phyloP scores from a whole-genome alignment of 1,284 basidiomycete genomes.

The Abortiporus biennis region DNA sequence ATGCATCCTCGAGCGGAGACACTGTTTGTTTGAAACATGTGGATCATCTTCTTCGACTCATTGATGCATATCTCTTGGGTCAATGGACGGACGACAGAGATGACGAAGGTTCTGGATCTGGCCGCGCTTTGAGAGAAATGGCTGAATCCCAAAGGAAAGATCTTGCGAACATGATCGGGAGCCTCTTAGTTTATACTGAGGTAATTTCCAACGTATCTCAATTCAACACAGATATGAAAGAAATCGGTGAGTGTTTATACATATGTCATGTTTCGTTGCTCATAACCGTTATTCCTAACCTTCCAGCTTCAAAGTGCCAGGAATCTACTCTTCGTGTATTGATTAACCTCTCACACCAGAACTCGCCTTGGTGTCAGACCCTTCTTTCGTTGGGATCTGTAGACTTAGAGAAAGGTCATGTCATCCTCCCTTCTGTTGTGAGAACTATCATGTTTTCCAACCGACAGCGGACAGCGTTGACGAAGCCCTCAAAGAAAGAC shows the following conservation, averaged over 20 bases:
- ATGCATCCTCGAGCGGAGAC: conserved; percentile 18
- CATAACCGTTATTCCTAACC: no score
- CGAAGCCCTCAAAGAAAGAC: conserved; percentile 6
- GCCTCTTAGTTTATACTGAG: no score
- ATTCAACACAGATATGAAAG: no score
- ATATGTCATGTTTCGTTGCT: conserved; percentile 2
- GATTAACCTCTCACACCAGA: conserved; percentile 61
- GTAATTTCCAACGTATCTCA: no score
- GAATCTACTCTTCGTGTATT: conserved; percentile 57
- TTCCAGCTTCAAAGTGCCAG: conserved; percentile 39
- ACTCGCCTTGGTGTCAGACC: conserved; percentile 44
- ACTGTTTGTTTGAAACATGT: conserved; percentile 39
- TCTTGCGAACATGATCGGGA: background rate
- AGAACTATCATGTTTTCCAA: conserved; percentile 37
- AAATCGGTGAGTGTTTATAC: background rate
- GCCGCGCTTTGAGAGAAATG: background rate
- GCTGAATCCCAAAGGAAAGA: background rate
- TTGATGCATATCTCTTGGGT: conserved; percentile 57
- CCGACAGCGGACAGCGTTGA: conserved; percentile 14
- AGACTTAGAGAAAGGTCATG: conserved; percentile 33
- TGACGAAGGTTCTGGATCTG: conserved; percentile 11
- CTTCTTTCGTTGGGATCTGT: no score
- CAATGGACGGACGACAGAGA: conserved; percentile 36
- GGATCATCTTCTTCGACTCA: conserved; percentile 48
- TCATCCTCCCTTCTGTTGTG: conserved; percentile 39